phyloP scores from a whole-genome alignment of 331 rosid species.

The Stylosanthes scabra region DNA sequence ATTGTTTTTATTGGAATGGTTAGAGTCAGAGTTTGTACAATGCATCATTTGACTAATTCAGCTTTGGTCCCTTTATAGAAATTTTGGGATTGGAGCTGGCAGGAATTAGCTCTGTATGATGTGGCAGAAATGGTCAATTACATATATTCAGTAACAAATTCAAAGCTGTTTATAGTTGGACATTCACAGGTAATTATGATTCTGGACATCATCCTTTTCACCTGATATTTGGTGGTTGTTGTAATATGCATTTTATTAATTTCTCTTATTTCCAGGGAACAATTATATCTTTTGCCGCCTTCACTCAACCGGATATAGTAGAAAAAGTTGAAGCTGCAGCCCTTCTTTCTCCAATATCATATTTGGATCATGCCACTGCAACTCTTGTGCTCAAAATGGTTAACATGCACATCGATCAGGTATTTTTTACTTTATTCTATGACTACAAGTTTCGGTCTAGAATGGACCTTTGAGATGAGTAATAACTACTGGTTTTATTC shows the following conservation, averaged over 20 bases:
- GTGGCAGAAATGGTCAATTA: slow-evolving; percentile 74
- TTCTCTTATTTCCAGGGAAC: slow-evolving; percentile 74
- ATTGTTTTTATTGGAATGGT: slow-evolving; percentile 13
- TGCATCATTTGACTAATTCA: slow-evolving; percentile 26
- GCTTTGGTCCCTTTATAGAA: slow-evolving; percentile 56
- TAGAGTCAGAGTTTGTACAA: slow-evolving; percentile 14
- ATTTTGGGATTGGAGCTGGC: slow-evolving; percentile 99
- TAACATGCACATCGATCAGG: slow-evolving; percentile 79
- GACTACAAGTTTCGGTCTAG: slow-evolving; percentile 13
- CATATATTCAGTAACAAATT: slow-evolving; percentile 55
- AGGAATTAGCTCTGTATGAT: slow-evolving; percentile 83
- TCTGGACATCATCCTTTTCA: slow-evolving; percentile 27
- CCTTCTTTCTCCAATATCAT: slow-evolving; percentile 87
- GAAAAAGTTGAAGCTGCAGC: slow-evolving; percentile 87
- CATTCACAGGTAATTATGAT: slow-evolving; percentile 83
- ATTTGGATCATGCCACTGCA: slow-evolving; percentile 74
- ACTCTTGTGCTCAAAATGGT: slow-evolving; percentile 78
- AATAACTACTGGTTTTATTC: slow-evolving; percentile 44
- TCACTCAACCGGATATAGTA: slow-evolving; percentile 72
- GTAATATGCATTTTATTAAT: slow-evolving; percentile 24
- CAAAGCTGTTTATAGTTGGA: slow-evolving; percentile 81
- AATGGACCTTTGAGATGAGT: slow-evolving; percentile 36
- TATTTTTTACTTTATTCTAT: slow-evolving; percentile 42
- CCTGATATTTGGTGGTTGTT: slow-evolving; percentile 22
- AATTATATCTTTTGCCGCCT: slow-evolving; percentile 84